These are phyloP conservation scores for Phytophthora citrophthora DNA, from an alignment of 352 stramenopile species.

Conservation along the genomic window DNA sequence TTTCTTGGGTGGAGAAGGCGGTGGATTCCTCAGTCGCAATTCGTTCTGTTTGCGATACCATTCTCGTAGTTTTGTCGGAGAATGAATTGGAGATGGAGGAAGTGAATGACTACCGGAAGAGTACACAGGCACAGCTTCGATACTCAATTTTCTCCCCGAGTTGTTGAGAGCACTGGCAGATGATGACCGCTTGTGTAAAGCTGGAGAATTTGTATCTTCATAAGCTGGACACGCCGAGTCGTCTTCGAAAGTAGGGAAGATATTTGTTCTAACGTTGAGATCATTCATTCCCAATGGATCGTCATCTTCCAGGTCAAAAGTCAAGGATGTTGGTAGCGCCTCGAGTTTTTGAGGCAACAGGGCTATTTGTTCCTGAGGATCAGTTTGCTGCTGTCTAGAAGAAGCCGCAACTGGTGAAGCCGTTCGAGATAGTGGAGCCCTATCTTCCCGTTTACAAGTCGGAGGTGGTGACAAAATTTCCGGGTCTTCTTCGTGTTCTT, in stretches of 20 bases:
- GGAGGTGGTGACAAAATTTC: constrained; percentile 18
- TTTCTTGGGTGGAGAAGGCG: constrained; percentile 24
- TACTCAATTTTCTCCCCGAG: constrained; percentile 1
- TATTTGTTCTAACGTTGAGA: constrained; percentile 20
- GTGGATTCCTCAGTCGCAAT: constrained; percentile 19
- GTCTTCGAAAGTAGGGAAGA: constrained; percentile 65
- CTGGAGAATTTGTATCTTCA: constrained; percentile 39
- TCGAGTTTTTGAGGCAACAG: constrained; percentile 8
- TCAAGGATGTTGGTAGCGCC: neutral
- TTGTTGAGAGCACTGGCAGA: constrained; percentile 27
- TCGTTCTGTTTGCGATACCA: constrained; percentile 45
- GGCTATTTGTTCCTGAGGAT: constrained; percentile 30
- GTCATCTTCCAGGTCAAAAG: constrained; percentile 23
- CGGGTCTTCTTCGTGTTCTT: constrained; percentile 3
- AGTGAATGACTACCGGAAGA: constrained; percentile 24
- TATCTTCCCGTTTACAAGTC: constrained; percentile 8
- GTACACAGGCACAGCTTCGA: neutral
- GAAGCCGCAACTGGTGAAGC: constrained; percentile 6
- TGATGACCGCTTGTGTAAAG: constrained; percentile 21
- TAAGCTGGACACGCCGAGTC: constrained; percentile 65
- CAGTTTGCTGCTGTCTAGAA: constrained; percentile 22
- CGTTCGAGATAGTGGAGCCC: neutral
- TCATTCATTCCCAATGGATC: constrained; percentile 11
- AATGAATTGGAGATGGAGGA: constrained; percentile 28
- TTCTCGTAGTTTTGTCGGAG: constrained; percentile 29